Evolutionary conservation across 192 early-diverging fungal species (phyloP).

Genomic region (Fimicolochytrium jonesii): DNA sequence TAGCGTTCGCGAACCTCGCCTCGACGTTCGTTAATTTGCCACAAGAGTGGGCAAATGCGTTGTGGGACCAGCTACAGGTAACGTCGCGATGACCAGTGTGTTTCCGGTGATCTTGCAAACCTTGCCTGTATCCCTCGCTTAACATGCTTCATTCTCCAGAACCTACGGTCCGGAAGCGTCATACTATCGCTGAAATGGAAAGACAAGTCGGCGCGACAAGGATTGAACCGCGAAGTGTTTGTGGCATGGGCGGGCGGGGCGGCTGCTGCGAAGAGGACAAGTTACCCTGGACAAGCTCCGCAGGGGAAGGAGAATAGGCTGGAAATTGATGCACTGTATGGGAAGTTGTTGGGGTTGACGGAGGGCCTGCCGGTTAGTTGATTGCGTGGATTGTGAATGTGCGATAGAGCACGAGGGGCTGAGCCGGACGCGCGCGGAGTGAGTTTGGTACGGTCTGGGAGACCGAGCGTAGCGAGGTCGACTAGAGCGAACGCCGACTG

Average conservation of each 20-base stretch:
- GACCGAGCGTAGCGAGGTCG: no score
- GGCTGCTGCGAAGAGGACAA: background rate
- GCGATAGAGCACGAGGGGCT: background rate
- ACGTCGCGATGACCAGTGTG: background rate
- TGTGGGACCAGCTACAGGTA: conserved; percentile 67
- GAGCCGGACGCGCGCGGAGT: no score
- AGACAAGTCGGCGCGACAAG: conserved; percentile 1
- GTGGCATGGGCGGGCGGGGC: conserved; percentile 67
- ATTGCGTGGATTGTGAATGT: background rate
- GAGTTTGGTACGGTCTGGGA: no score
- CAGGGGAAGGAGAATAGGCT: background rate
- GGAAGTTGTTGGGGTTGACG: conserved; percentile 7
- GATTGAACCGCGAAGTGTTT: conserved; percentile 36
- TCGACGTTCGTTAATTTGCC: conserved; percentile 76
- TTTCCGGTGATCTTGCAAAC: background rate
- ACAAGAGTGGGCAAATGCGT: conserved; percentile 63
- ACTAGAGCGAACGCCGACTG: no score
- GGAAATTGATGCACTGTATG: conserved; percentile 29
- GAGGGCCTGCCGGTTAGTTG: conserved; percentile 21
- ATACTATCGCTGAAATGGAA: conserved; percentile 8
- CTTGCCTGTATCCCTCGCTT: background rate
- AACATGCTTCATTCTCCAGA: conserved; percentile 3
- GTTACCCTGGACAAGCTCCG: background rate
- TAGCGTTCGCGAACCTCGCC: conserved; percentile 32
- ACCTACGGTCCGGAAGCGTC: conserved; percentile 4